phyloP scores from a whole-genome alignment of 2,329 filamentous ascomycete genomes.

The Hymenoscyphus albidus region DNA sequence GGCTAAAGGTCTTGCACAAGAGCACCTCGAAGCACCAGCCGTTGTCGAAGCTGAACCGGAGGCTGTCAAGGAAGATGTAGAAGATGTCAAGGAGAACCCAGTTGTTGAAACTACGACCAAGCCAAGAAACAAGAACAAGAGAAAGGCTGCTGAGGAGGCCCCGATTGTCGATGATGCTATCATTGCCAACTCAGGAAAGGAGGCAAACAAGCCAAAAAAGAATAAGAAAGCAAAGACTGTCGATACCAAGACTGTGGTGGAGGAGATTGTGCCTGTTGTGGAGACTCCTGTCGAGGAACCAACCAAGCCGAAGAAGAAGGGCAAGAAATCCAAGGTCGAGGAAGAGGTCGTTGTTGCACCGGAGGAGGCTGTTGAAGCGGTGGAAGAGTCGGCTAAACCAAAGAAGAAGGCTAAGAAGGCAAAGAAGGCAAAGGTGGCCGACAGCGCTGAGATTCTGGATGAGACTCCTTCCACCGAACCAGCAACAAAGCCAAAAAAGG shows the following conservation, averaged over 20 bases:
- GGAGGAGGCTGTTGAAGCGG: slow-evolving; percentile 15
- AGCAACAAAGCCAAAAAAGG: slow-evolving; percentile 37
- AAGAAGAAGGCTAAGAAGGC: slow-evolving; percentile 44
- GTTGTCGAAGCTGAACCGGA: slow-evolving; percentile 29
- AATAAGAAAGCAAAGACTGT: slow-evolving; percentile 22
- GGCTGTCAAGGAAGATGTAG: neutral
- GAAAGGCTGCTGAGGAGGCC: slow-evolving; percentile 3
- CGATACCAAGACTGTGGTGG: slow-evolving; percentile 14
- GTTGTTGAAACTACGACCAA: slow-evolving; percentile 6
- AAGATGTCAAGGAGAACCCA: slow-evolving; percentile 24
- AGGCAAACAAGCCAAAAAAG: slow-evolving; percentile 23
- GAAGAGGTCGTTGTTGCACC: slow-evolving; percentile 9
- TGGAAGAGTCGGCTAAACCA: slow-evolving; percentile 14
- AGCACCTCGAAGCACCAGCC: slow-evolving; percentile 26
- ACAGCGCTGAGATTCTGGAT: neutral
- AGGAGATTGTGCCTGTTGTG: slow-evolving; percentile 8
- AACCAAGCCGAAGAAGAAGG: slow-evolving; percentile 23
- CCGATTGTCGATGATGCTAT: neutral
- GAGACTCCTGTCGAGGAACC: slow-evolving; percentile 4
- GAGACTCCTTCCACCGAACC: slow-evolving; percentile 8
- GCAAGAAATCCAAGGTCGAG: slow-evolving; percentile 22
- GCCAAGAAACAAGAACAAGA: slow-evolving; percentile 13
- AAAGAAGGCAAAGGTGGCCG: slow-evolving; percentile 36
- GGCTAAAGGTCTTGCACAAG: slow-evolving; percentile 49
- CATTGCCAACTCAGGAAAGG: slow-evolving; percentile 28